These are phyloP conservation scores for Byssothecium circinans DNA, from an alignment of 2,329 filamentous ascomycete genomes.

Conservation along the genomic window DNA sequence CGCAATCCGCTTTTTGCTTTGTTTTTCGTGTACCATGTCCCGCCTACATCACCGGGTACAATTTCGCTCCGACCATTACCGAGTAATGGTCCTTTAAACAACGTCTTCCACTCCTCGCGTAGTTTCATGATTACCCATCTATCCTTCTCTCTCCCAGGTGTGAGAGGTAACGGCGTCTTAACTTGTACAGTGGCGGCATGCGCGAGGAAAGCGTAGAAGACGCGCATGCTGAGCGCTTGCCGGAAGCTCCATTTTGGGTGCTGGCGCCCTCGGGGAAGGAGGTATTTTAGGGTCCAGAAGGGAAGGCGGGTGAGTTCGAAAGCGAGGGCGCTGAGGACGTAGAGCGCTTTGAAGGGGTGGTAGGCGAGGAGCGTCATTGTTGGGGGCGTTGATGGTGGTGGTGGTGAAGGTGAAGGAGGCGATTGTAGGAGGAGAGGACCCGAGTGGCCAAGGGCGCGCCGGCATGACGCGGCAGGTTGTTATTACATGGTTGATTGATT, in stretches of 20 bases:
- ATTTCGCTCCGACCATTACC: slow-evolving; percentile 30
- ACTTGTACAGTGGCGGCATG: slow-evolving; percentile 34
- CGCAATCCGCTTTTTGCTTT: slow-evolving; percentile 15
- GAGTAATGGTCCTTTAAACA: slow-evolving; percentile 36
- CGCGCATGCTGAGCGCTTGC: slow-evolving; percentile 42
- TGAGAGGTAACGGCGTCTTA: slow-evolving; percentile 35
- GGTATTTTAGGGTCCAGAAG: slow-evolving; percentile 45
- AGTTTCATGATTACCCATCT: slow-evolving; percentile 41
- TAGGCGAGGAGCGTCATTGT: slow-evolving; percentile 27
- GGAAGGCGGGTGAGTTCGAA: slow-evolving; percentile 43
- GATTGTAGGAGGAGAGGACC: no score
- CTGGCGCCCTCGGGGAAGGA: slow-evolving; percentile 41
- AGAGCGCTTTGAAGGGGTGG: slow-evolving; percentile 48
- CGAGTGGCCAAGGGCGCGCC: no score
- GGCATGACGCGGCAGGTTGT: no score
- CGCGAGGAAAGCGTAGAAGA: slow-evolving; percentile 38
- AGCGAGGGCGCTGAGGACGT: slow-evolving; percentile 38
- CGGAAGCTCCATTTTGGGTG: slow-evolving; percentile 44
- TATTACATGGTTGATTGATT: no score
- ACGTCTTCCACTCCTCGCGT: slow-evolving; percentile 1
- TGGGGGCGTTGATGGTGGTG: no score
- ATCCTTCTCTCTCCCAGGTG: slow-evolving; percentile 43
- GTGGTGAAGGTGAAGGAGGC: no score
- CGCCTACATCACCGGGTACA: slow-evolving; percentile 44
- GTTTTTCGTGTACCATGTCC: slow-evolving; percentile 45